Evolutionary conservation across 1,284 basidiomycete species (phyloP), one percentile per base, ranked within the genome.

Genomic region (Naganishia albida): DNA sequence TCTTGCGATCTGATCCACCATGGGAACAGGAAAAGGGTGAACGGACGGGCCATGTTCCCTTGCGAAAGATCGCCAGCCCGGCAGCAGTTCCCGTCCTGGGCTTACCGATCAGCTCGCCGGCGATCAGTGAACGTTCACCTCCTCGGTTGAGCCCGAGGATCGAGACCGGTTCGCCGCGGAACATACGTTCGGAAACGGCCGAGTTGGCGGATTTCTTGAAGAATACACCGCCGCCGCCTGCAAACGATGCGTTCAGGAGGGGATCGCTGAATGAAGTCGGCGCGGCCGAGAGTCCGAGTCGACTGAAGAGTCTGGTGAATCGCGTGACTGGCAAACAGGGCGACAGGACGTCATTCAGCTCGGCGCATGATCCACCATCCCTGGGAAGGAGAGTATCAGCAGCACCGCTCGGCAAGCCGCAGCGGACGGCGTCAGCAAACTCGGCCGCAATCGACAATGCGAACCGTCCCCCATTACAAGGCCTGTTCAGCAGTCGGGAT

Each of bases 121-220:
- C 48, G 3, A 48, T 26, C 20, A 60, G n/a, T 6, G 46, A 16
- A 38, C 23, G 42, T 44, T 23, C 39, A 2, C 46, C n/a, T 1
- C 18, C 30, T 2, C 39, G n/a, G 12, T 40, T 44, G 20, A 40
- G 57, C 30, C 64, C 43, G 2, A n/a, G 53, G n/a, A 51, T 43
- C 16, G 43, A 49, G 38, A 39, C 6, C 8, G 23, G 12, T 6
- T 13, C 56, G 28, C 28, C 56, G 25, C 26, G 34, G 34, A 53
- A 38, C 7, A 18, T 34, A 1, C 46, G 56, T 18, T 60, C 56
- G 20, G 55, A 57, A 23, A 60, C 56, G 46, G 28, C 30, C 7
- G 77, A 79, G 26, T 66, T 79, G 38, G 75, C 75, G 0, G 73
- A 75, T 43, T 78, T 79, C 57, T 69, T 79, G 53, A 69, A 70